Evolutionary conservation across 2,329 filamentous ascomycete species (phyloP).

Genomic region (Colletotrichum tropicale): DNA sequence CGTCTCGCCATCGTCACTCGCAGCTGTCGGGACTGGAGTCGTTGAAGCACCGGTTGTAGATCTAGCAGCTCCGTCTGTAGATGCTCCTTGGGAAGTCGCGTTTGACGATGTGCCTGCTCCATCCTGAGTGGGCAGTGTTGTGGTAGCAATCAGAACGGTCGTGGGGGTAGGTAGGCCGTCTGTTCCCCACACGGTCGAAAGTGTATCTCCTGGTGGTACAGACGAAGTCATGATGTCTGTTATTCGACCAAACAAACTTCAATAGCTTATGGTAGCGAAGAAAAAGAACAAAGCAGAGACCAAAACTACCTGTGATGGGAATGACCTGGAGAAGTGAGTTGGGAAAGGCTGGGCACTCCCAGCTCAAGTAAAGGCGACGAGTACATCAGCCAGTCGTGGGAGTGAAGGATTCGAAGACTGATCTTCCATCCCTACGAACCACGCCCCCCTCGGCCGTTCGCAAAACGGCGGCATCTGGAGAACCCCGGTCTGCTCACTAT

Average conservation of each 20-base stretch:
- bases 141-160: neutral
- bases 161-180: no score
- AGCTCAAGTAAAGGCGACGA: neutral
- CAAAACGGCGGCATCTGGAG: neutral
- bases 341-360: neutral
- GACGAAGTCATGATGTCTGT: accelerated
- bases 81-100: neutral
- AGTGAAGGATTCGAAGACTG: neutral
- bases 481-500: neutral
- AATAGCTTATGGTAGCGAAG: neutral
- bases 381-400: accelerated
- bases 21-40: accelerated
- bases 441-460: neutral
- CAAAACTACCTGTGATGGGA: neutral
- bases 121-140: neutral
- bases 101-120: neutral
- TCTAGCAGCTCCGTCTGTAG: neutral
- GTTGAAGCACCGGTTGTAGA: neutral
- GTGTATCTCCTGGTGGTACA: accelerated
- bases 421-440: neutral
- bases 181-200: accelerated
- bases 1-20: accelerated
- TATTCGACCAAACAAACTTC: accelerated
- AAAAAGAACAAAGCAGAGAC: neutral
- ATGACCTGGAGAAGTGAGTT: neutral